Evolutionary conservation across 2,329 filamentous ascomycete genomes (phyloP), one percentile per base, ranked within the genome.

Genomic region (Endothia cerciana): DNA sequence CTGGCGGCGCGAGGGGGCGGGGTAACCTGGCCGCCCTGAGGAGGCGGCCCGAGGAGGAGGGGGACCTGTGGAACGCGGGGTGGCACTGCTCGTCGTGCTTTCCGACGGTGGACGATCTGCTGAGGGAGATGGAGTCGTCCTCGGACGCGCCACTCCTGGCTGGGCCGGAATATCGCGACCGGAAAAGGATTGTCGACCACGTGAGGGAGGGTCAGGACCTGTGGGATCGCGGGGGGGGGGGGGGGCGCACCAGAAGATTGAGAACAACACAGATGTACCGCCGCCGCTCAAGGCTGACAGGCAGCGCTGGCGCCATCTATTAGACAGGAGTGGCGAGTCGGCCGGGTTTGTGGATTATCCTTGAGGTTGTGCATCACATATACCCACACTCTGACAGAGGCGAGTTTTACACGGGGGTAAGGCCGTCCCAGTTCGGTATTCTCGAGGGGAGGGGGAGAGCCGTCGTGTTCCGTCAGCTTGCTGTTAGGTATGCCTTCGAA

Each of bases 21-120:
- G 36, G 47, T 0, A n/a, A 40, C 15, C 57, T 78, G 4, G 76
- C 75, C 51, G 72, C 79, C 1, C 68, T 78, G 1, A 4, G 30
- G 19, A 76, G 79, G 40, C 74, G 75, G 43, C 74, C 76, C 51
- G 80, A 85, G 67, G 80, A 85, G 67, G 80, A 79, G 68, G 79
- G 75, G 8, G 77, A 79, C 6, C 68, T 87, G 41, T 74, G 73
- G 70, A 82, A 85, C 70, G 83, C 85, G 0, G 82, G 77, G 0
- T 89, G 87, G 87, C 86, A 89, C 73, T 89, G 87, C 77, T 87
- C 83, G 60, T 84, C 79, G 64, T 89, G 87, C 76, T 88, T 88
- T 72, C 76, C 79, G 22, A 88, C 84, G 0, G 74, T 89, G 19
- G 78, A 78, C 4, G 82, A 87, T 72, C 78, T 88, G 70, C 75